These are phyloP conservation scores for Ganoderma lucidum DNA, from an alignment of 1,284 basidiomycete genomes.

Conservation along the genomic window DNA sequence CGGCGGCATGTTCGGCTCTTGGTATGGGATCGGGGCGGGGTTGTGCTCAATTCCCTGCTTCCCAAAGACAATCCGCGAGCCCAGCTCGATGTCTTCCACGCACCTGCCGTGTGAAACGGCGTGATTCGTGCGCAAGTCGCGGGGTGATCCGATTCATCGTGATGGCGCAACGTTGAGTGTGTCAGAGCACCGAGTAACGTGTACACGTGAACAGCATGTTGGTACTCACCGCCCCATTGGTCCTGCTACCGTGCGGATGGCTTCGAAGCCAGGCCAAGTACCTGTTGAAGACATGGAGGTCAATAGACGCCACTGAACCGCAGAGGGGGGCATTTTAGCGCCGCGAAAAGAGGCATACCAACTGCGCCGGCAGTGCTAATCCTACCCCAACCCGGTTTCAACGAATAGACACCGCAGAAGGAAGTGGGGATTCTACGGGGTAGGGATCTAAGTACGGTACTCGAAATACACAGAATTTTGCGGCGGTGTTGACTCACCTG, in stretches of 20 bases:
- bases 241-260: slow-evolving; percentile 65
- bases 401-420: slow-evolving; percentile 82
- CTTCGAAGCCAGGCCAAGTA: slow-evolving; percentile 71
- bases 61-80: slow-evolving; percentile 64
- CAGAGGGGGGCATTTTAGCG: too few species aligned
- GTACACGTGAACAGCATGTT: slow-evolving; percentile 1
- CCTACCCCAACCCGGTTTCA: slow-evolving; percentile 75
- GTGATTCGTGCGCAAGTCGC: not conserved
- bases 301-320: too few species aligned
- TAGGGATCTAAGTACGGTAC: slow-evolving; percentile 37
- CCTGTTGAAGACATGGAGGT: slow-evolving; percentile 41
- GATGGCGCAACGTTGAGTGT: too few species aligned
- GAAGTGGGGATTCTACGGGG: slow-evolving; percentile 78
- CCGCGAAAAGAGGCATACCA: slow-evolving; percentile 47
- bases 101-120: slow-evolving; percentile 47
- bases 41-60: slow-evolving; percentile 48
- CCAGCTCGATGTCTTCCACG: slow-evolving; percentile 72
- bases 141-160: not conserved
- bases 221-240: slow-evolving; percentile 74
- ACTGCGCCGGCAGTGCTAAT: slow-evolving; percentile 57
- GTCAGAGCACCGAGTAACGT: too few species aligned
- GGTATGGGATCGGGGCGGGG: slow-evolving; percentile 66
- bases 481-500: slow-evolving; percentile 22
- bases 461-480: not conserved
- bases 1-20: slow-evolving; percentile 57